A percentile compares a stretch with the other conserved stretches of the same genome.
Conservation (phyloP, 139 green algal genomes). For the Coccomyxa sp. region DNA sequence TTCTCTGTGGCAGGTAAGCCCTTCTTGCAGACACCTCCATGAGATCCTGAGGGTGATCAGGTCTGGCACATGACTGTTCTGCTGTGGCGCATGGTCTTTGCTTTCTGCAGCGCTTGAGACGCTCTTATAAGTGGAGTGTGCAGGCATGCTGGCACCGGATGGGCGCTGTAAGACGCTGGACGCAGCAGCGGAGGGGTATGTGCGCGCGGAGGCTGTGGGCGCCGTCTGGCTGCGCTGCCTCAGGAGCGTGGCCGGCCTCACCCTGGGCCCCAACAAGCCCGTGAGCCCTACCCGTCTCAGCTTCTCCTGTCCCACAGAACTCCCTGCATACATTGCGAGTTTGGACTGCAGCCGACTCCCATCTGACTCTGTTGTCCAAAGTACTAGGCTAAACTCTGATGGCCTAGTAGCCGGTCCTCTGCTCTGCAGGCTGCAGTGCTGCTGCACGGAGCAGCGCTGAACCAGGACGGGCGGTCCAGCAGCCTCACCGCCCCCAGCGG, state of each 20-base stretch:
- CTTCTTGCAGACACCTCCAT: not conserved
- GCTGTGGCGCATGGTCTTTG: too few species aligned
- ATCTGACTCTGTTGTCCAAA: not conserved
- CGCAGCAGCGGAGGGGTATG: conserved; percentile 65
- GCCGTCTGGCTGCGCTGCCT: conserved; percentile 23
- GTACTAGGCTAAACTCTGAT: not conserved
- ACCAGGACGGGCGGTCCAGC: conserved; percentile 69
- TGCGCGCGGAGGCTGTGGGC: conserved; percentile 20
- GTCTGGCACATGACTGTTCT: too few species aligned
- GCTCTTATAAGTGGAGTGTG: not conserved
- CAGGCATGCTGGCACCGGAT: conserved; percentile 44
- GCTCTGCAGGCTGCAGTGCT: not conserved
- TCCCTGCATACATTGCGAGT: not conserved
- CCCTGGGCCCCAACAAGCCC: not conserved
- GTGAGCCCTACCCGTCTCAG: not conserved
- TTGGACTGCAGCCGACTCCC: not conserved
- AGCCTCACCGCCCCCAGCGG: conserved; percentile 66
- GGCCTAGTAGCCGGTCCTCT: not conserved
- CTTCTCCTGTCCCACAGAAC: too few species aligned
- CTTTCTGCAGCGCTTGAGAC: not conserved
- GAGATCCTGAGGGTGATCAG: not conserved
- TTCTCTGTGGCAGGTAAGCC: conserved; percentile 16
- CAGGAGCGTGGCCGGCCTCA: not conserved
- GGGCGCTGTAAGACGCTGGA: conserved; percentile 86
- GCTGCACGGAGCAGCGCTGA: conserved; percentile 19